phyloP scores from a whole-genome alignment of 1,139 yeast species.

The Candida tropicalis region DNA sequence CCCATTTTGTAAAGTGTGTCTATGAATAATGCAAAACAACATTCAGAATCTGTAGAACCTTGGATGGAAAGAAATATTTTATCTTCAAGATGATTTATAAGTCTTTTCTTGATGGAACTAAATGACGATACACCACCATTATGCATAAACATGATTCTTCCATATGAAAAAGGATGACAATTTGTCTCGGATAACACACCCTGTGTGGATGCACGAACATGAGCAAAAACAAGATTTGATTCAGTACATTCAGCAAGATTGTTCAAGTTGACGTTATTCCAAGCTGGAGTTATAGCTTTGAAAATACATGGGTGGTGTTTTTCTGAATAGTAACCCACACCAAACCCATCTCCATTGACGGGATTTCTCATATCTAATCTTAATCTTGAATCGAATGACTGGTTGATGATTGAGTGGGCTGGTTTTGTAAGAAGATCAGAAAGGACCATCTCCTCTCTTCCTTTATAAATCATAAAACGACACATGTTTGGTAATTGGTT shows the following conservation, averaged over 20 bases:
- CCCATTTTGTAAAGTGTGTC: constrained; percentile 81
- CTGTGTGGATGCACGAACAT: constrained; percentile 93
- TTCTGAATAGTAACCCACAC: constrained; percentile 87
- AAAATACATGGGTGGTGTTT: constrained; percentile 57
- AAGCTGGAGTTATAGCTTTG: constrained; percentile 95
- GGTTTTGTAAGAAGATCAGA: constrained; percentile 91
- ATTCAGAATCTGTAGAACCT: constrained; percentile 95
- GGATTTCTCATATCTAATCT: constrained; percentile 88
- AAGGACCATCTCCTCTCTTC: constrained; percentile 75
- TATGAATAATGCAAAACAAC: constrained; percentile 86
- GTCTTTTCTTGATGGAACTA: constrained; percentile 66
- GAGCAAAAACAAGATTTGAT: constrained; percentile 85
- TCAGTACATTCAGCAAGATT: constrained; percentile 85
- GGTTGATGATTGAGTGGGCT: constrained; percentile 95
- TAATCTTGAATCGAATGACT: constrained; percentile 87
- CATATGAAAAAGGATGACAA: constrained; percentile 92
- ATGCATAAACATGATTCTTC: constrained; percentile 93
- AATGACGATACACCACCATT: constrained; percentile 89
- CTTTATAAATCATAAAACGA: constrained; percentile 53
- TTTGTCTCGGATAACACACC: constrained; percentile 93
- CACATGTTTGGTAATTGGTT: constrained; percentile 45
- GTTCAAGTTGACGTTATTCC: constrained; percentile 92
- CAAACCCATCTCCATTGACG: constrained; percentile 97
- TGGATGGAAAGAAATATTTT: constrained; percentile 78
- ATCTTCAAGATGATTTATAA: constrained; percentile 75